Evolutionary conservation across 2,329 filamentous ascomycete genomes (phyloP), one percentile per base, ranked within the genome.

Genomic region (Pseudogymnoascus sp.): DNA sequence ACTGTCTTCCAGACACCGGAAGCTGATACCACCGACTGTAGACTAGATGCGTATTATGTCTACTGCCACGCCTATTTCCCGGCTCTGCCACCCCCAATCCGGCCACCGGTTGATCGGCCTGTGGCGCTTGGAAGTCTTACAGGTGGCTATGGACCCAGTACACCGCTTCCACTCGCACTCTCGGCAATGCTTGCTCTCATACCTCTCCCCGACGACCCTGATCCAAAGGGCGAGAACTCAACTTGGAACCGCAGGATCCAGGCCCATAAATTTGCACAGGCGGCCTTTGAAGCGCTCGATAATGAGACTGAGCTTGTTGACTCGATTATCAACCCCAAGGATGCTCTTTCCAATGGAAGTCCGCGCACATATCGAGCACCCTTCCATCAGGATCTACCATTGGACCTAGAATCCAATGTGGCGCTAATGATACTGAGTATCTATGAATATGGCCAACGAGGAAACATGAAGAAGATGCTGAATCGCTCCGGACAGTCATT

Each of bases 361-460:
- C 36, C 36, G 9, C 9, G 73, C 71, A 31, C 71, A 68, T 67
- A 69, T 40, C 72, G 79, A 59, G 67, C 72, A 36, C 77, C 76
- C 3, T 80, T 82, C 61, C 80, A 82, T 66, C 71, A 77, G 0
- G 68, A 71, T 2, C 73, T 79, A 4, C 79, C 79, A 2, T 63
- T 78, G 1, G 78, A 81, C 64, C 70, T 80, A 3, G 80, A 83
- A 67, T 75, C 74, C 68, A 76, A 82, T 38, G 72, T 82, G 31
- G 79, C 80, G 2, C 71, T 82, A 36, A 72, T 80, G 59, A 67
- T 83, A 11, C 70, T 83, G 1, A 80, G 79, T 66, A 75, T 80
- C 4, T 83, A 82, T 67, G 80, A 83, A 69, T 83, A 83, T 69
- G 77, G 78, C 0, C 80, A 83, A 64, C 74, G 80, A 5, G 80